Evolutionary conservation across 2,329 filamentous ascomycete genomes (phyloP).

Genomic region (Dactylellina cionopaga): DNA sequence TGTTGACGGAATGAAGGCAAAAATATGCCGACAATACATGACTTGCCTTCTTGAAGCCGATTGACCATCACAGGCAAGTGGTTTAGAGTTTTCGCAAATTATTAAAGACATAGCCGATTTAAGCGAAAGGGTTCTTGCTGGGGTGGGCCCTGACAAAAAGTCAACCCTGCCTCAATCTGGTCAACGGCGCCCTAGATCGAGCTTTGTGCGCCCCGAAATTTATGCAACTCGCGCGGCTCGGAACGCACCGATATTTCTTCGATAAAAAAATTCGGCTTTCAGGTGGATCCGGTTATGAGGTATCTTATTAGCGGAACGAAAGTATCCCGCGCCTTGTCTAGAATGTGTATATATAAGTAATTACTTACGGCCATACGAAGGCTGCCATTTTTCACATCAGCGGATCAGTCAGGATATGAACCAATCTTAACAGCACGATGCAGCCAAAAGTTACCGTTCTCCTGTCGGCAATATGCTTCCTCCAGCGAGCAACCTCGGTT

Average conservation of each 20-base stretch:
- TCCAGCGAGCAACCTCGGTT: neutral
- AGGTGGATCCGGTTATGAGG: neutral
- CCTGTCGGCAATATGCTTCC: neutral
- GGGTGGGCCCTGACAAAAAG: neutral
- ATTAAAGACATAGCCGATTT: neutral
- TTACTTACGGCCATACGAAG: too few species aligned
- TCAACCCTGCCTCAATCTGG: neutral
- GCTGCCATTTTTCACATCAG: too few species aligned
- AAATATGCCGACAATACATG: too few species aligned
- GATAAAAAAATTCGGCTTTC: neutral
- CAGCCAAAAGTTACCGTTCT: neutral
- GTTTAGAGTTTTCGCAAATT: neutral
- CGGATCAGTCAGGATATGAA: too few species aligned
- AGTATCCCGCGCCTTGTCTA: too few species aligned
- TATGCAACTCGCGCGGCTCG: neutral
- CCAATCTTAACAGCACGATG: too few species aligned
- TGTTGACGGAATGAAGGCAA: too few species aligned
- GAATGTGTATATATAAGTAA: neutral
- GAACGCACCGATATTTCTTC: neutral
- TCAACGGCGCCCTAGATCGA: neutral
- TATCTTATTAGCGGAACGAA: too few species aligned
- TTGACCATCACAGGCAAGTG: slow-evolving; percentile 7
- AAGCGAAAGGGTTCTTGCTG: neutral
- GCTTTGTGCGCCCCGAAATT: neutral
- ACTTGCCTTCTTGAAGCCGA: neutral